Percentiles rank a stretch among this genome's conserved stretches.
Conservation (phyloP, 768 basidiomycete species). For the Calocybe cyanea region DNA sequence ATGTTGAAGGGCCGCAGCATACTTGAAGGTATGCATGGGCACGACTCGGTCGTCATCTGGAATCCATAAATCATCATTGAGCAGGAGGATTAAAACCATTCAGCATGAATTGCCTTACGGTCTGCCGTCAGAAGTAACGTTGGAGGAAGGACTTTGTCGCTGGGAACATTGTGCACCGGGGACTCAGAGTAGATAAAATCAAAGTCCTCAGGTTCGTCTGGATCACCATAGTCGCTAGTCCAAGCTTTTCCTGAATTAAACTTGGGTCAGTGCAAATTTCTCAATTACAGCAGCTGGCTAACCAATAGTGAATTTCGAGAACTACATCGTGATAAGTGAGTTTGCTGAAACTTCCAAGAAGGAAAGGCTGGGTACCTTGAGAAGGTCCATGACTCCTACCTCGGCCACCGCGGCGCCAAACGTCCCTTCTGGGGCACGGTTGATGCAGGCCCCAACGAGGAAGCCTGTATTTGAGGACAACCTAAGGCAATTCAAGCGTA, state of each 20-base stretch:
- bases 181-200: slow-evolving; percentile 82
- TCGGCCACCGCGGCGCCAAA: slow-evolving; percentile 77
- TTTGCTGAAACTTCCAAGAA: too few relatives aligned
- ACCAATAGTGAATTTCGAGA: slow-evolving; percentile 77
- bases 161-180: slow-evolving; percentile 75
- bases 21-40: slow-evolving; percentile 82
- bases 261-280: slow-evolving; percentile 8
- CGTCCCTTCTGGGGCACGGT: slow-evolving; percentile 70
- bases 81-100: neutral
- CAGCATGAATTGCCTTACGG: slow-evolving; percentile 41
- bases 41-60: slow-evolving; percentile 88
- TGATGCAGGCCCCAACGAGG: slow-evolving; percentile 77
- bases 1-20: slow-evolving; percentile 75
- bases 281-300: slow-evolving; percentile 9
- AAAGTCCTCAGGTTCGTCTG: slow-evolving; percentile 72
- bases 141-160: slow-evolving; percentile 58
- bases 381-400: slow-evolving; percentile 77
- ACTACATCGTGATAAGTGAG: too few relatives aligned
- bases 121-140: slow-evolving; percentile 79
- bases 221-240: slow-evolving; percentile 77
- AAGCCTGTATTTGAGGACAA: slow-evolving; percentile 41
- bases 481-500: neutral
- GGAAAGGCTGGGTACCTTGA: slow-evolving; percentile 47
- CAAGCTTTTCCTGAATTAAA: slow-evolving; percentile 57
- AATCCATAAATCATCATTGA: neutral